These are phyloP conservation scores for Podila horticola DNA, from an alignment of 192 early-diverging fungal species.

Conservation along the genomic window DNA sequence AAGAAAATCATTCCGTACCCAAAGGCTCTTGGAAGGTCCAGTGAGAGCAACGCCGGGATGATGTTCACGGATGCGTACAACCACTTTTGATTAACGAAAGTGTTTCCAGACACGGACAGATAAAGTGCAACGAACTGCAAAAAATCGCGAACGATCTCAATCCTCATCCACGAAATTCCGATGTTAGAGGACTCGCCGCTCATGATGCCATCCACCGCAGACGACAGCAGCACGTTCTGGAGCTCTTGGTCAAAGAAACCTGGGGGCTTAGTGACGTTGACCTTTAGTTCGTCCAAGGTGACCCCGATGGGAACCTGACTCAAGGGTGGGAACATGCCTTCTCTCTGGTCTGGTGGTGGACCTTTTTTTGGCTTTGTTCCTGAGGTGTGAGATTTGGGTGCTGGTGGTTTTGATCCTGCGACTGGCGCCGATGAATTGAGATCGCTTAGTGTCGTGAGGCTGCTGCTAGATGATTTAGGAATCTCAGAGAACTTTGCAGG, in stretches of 20 bases:
- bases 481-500: slow-evolving; percentile 20
- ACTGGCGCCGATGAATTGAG: neutral
- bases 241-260: slow-evolving; percentile 47
- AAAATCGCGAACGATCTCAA: slow-evolving; percentile 56
- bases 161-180: slow-evolving; percentile 45
- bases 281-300: slow-evolving; percentile 42
- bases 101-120: slow-evolving; percentile 36
- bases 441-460: neutral
- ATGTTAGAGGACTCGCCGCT: slow-evolving; percentile 31
- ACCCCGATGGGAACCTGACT: slow-evolving; percentile 34
- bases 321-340: slow-evolving; percentile 53
- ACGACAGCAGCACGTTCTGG: slow-evolving; percentile 43
- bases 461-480: neutral
- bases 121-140: slow-evolving; percentile 51
- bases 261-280: slow-evolving; percentile 39
- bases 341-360: slow-evolving; percentile 16
- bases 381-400: neutral
- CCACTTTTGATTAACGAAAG: slow-evolving; percentile 41
- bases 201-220: slow-evolving; percentile 51
- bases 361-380: slow-evolving; percentile 19
- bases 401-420: neutral
- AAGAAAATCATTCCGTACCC: slow-evolving; percentile 52
- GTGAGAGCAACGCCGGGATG: slow-evolving; percentile 44
- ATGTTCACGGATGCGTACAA: slow-evolving; percentile 39
- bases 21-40: slow-evolving; percentile 46